Conservation (phyloP, 345 rosid genomes). For the Eucalyptus victrix region DNA sequence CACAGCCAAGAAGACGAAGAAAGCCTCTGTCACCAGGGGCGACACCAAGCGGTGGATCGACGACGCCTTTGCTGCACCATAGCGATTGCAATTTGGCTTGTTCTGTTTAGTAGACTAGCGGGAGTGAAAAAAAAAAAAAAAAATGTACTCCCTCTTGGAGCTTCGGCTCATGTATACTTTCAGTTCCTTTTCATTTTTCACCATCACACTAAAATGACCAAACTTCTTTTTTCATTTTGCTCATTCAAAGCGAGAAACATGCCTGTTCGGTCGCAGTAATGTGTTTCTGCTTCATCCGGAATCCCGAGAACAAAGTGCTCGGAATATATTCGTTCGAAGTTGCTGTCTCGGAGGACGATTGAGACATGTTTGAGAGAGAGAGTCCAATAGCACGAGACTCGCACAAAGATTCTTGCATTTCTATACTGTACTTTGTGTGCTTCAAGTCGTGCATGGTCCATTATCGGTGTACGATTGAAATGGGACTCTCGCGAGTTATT, state of each 20-base stretch:
- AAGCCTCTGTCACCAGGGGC: not conserved
- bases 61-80: slow-evolving; percentile 44
- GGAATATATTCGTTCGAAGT: not conserved
- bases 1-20: not conserved
- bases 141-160: not conserved
- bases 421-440: not conserved
- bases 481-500: not conserved
- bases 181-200: not conserved
- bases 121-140: not conserved
- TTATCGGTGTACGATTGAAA: not conserved
- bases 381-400: not conserved
- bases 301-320: not conserved
- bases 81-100: not conserved
- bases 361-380: not conserved
- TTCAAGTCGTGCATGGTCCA: not conserved
- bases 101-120: not conserved
- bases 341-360: not conserved
- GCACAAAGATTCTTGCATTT: not conserved
- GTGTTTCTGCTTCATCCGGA: not conserved
- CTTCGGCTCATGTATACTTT: not conserved
- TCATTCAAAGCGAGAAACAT: not conserved
- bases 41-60: slow-evolving; percentile 25
- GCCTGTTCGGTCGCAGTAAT: not conserved
- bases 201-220: not conserved
- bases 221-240: not conserved